Conservation (phyloP, 495 filamentous ascomycete species). For the Neurospora sp. region DNA sequence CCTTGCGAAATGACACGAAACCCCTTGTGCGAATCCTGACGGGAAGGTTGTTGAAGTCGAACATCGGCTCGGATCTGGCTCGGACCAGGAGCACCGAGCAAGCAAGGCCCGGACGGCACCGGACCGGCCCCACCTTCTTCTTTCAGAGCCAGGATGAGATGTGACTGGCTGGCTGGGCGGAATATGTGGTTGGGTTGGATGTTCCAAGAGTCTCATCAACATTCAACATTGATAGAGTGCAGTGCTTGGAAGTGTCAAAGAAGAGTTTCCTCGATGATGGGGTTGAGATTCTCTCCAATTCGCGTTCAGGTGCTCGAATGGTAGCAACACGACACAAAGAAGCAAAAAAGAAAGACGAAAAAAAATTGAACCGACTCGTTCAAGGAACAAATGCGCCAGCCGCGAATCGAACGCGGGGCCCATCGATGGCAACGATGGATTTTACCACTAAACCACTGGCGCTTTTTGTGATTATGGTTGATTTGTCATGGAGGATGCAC, state of each 20-base stretch:
- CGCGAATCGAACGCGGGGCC: conserved; percentile 43
- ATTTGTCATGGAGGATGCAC: neutral
- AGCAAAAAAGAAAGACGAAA: neutral
- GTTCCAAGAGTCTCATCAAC: neutral
- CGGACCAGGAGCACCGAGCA: neutral
- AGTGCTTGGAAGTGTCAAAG: neutral
- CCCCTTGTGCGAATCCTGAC: neutral
- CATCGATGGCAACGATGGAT: conserved; percentile 46
- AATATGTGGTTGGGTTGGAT: neutral
- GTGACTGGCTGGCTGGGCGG: neutral
- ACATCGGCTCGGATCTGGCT: neutral
- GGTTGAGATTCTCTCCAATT: neutral
- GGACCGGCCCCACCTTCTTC: neutral
- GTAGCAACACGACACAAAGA: neutral
- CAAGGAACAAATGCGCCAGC: conserved; percentile 26
- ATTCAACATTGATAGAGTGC: neutral
- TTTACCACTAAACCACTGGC: conserved; percentile 43
- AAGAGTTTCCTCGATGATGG: neutral
- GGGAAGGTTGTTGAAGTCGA: neutral
- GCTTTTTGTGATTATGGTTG: neutral
- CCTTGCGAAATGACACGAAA: neutral
- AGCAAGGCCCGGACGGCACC: neutral
- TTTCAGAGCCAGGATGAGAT: neutral
- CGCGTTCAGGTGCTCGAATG: neutral
- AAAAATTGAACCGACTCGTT: neutral